phyloP scores from a whole-genome alignment of 179 eudicot genomes.

The Corrigiola litoralis region DNA sequence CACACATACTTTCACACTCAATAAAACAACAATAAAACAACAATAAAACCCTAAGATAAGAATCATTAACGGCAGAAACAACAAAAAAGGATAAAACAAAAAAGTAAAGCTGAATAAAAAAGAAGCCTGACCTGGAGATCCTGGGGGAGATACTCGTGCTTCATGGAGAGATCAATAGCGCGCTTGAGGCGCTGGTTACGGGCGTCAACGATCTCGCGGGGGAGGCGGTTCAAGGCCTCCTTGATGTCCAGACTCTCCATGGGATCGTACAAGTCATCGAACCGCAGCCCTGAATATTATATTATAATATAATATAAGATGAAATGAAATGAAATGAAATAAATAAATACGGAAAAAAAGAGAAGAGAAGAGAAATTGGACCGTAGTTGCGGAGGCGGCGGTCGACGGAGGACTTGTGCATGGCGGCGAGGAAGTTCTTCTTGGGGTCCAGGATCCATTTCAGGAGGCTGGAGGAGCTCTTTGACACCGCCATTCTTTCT shows the following conservation, averaged over 20 bases:
- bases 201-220: slow-evolving; percentile 82
- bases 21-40: too few relatives aligned
- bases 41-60: not conserved
- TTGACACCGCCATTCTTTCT: slow-evolving; percentile 32
- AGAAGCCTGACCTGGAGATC: slow-evolving; percentile 60
- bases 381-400: slow-evolving; percentile 60
- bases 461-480: slow-evolving; percentile 25
- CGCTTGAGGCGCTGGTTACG: slow-evolving; percentile 90
- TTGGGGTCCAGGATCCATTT: slow-evolving; percentile 56
- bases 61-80: not conserved
- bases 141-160: slow-evolving; percentile 73
- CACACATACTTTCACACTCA: too few relatives aligned
- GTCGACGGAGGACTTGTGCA: slow-evolving; percentile 53
- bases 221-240: slow-evolving; percentile 80
- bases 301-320: not conserved
- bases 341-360: not conserved
- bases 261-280: slow-evolving; percentile 39
- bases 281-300: not conserved
- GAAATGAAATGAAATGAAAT: not conserved
- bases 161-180: slow-evolving; percentile 88
- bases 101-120: not conserved
- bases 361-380: slow-evolving; percentile 3
- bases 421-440: slow-evolving; percentile 52
- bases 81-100: not conserved
- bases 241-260: slow-evolving; percentile 66